A percentile compares a stretch with the other conserved stretches of the same genome.
Evolutionary conservation across 257 asterid species (phyloP).

Genomic region (Linderniella brevidens): DNA sequence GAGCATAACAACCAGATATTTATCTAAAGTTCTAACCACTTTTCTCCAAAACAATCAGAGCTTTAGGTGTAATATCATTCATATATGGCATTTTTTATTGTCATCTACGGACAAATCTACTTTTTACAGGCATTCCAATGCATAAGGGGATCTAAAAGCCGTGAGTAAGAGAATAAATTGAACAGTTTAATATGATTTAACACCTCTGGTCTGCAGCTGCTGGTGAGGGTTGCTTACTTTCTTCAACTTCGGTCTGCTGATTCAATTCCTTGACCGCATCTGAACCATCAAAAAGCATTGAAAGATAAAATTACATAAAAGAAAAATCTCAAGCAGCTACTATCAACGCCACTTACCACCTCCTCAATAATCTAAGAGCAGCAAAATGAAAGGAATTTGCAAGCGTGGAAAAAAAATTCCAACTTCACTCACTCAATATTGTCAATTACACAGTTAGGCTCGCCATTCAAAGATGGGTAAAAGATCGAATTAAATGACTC

Average conservation of each 20-base stretch:
- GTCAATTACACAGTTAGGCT: too few relatives aligned
- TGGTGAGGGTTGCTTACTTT: constrained; percentile 27
- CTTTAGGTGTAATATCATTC: too few relatives aligned
- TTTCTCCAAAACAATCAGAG: too few relatives aligned
- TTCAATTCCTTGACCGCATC: constrained; percentile 49
- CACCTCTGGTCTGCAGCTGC: constrained; percentile 58
- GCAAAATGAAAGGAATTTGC: not conserved
- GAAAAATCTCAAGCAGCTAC: not conserved
- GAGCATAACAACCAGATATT: too few relatives aligned
- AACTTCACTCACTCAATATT: too few relatives aligned
- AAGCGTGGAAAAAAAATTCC: not conserved
- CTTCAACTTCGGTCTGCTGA: constrained; percentile 34
- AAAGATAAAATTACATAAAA: constrained; percentile 12
- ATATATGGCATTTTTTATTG: too few relatives aligned
- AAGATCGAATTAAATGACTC: too few relatives aligned
- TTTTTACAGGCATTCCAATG: not conserved
- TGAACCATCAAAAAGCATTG: constrained; percentile 19
- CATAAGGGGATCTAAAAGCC: constrained; percentile 7
- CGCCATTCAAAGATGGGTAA: too few relatives aligned
- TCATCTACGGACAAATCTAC: not conserved
- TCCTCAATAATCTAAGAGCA: too few relatives aligned
- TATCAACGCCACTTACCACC: too few relatives aligned
- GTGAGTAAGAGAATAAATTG: constrained; percentile 10
- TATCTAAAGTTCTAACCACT: too few relatives aligned
- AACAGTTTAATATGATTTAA: constrained; percentile 13